phyloP scores from a whole-genome alignment of 331 rosid genomes.

The Arachis monticola region DNA sequence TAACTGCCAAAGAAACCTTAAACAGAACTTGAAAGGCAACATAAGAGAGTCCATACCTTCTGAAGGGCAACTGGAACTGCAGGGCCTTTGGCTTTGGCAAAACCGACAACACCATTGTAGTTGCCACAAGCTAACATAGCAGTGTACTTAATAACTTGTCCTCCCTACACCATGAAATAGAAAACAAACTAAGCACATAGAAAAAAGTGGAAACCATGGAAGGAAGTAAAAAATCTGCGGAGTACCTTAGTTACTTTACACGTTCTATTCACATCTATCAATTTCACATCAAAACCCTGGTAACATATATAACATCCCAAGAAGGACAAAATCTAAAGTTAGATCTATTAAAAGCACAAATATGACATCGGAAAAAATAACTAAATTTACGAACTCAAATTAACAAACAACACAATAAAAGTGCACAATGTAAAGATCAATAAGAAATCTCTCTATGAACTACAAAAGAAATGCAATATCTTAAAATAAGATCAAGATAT shows the following conservation, averaged over 20 bases:
- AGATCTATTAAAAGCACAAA: conserved; percentile 27
- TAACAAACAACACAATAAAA: conserved; percentile 4
- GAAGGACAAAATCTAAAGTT: conserved; percentile 7
- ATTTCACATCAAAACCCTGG: conserved; percentile 91
- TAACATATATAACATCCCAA: conserved; percentile 40
- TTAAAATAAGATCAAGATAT: not conserved
- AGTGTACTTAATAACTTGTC: conserved; percentile 81
- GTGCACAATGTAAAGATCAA: conserved; percentile 18
- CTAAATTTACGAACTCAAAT: not conserved
- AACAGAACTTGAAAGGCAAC: conserved; percentile 28
- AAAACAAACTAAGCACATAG: conserved; percentile 40
- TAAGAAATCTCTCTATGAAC: conserved; percentile 18
- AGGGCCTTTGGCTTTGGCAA: conserved; percentile 95
- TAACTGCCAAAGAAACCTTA: conserved; percentile 19
- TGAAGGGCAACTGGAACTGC: conserved; percentile 79
- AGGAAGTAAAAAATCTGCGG: conserved; percentile 7
- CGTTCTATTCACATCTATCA: conserved; percentile 89
- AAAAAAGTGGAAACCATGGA: not conserved
- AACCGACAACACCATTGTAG: conserved; percentile 86
- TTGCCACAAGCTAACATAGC: conserved; percentile 95
- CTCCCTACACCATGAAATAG: conserved; percentile 62
- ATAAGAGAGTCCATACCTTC: conserved; percentile 60
- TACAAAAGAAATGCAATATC: conserved; percentile 1
- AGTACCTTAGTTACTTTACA: conserved; percentile 94
- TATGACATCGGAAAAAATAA: not conserved